These are phyloP conservation scores for Cryptococcus sp. DNA, from an alignment of 1,284 basidiomycete genomes.

Conservation along the genomic window DNA sequence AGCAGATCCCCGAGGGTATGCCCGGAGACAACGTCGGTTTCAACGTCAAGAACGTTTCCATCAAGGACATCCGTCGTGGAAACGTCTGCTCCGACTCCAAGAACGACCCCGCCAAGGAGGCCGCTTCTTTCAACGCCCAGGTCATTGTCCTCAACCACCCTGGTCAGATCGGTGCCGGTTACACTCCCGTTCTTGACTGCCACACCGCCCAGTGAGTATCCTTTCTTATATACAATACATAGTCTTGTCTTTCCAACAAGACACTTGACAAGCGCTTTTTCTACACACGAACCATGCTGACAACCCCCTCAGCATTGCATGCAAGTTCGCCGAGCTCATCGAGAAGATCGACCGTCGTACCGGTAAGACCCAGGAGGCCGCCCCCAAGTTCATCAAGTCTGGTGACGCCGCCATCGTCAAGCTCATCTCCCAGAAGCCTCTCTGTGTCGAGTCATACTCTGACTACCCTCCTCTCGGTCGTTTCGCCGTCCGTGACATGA, in stretches of 20 bases:
- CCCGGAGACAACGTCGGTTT: slow-evolving; percentile 93
- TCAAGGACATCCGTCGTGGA: slow-evolving; percentile 99
- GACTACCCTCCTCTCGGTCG: slow-evolving; percentile 99
- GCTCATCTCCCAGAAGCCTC: slow-evolving; percentile 65
- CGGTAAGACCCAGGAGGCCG: slow-evolving; percentile 57
- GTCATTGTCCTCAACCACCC: slow-evolving; percentile 99
- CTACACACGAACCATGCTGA: too few species aligned
- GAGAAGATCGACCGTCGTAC: slow-evolving; percentile 98
- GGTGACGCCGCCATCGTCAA: slow-evolving; percentile 85
- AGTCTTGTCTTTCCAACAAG: too few species aligned
- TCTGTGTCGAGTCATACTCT: slow-evolving; percentile 92
- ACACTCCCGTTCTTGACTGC: slow-evolving; percentile 96
- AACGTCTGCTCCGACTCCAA: slow-evolving; percentile 99
- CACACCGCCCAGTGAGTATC: slow-evolving; percentile 67
- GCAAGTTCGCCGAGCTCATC: slow-evolving; percentile 97
- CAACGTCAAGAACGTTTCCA: slow-evolving; percentile 83
- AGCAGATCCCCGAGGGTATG: slow-evolving; percentile 90
- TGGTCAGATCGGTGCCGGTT: slow-evolving; percentile 88
- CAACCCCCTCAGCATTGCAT: slow-evolving; percentile 66
- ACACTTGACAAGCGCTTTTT: too few species aligned
- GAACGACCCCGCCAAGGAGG: slow-evolving; percentile 99
- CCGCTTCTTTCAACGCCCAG: slow-evolving; percentile 99
- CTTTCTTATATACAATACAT: background rate
- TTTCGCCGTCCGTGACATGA: slow-evolving; percentile 79
- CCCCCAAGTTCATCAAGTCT: slow-evolving; percentile 97